Evolutionary conservation across 2,329 filamentous ascomycete species (phyloP), one percentile per base, ranked within the genome.

Genomic region (Cladophialophora yegresii): DNA sequence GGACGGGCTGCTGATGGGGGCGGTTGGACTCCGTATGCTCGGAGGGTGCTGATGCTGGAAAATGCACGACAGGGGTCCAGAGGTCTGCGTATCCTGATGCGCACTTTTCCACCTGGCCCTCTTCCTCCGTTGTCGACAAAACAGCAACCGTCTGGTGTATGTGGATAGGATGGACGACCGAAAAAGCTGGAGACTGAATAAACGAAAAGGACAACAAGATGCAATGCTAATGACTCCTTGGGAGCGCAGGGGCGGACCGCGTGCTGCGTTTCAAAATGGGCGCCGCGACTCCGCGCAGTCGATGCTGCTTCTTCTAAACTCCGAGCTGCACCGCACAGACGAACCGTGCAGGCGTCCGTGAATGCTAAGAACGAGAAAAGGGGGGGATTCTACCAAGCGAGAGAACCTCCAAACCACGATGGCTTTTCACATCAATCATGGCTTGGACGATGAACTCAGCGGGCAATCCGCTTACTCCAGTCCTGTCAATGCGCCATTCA

Each of bases 291-390:
- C 47, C 10, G 22, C 51, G 23, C 20, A 26, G 51, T 33, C 51
- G 51, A 54, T 54, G 51, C 23, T 54, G 51, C 51, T 28, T 50
- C 47, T 28, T 28, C 51, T 54, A 54, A 54, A 54, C 51, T 54
- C 51, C 51, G 51, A 54, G 28, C 28, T 30, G 13, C 51, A 54
- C 51, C 47, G 47, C 23, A 9, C 47, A 22, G 47, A 50, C 22
- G 20, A 50, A 50, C 8, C 23, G 47, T 50, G 47, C 7, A 22
- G 13, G n/a, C 23, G 47, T 50, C 47, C 47, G 47, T 28, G 23
- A 50, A 26, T 50, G 13, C n/a, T 26, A 12, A 16, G 47, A 28
- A 23, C 12, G 20, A 9, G 23, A 50, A 23, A 50, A 12, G 20
- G 23, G 47, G 47, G 22, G 47, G 47, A 13, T 50, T 47, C 16